Conservation (phyloP, 495 filamentous ascomycete species). For the Neurospora sp. region DNA sequence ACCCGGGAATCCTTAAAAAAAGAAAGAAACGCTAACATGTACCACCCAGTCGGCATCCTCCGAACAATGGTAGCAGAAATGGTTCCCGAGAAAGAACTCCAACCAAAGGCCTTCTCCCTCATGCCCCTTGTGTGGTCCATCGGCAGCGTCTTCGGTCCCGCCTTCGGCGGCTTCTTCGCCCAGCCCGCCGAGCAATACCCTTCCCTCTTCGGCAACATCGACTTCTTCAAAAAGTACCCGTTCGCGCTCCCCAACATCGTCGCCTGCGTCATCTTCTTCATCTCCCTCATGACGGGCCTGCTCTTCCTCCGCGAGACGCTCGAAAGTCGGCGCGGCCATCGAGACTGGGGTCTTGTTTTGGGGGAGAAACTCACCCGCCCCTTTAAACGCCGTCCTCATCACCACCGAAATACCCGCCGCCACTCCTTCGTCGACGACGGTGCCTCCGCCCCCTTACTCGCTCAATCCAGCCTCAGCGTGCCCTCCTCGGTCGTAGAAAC, state of each 20-base stretch:
- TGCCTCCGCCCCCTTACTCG: conserved; percentile 33
- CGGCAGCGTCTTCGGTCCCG: conserved; percentile 80
- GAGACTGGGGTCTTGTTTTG: conserved; percentile 60
- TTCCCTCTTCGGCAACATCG: conserved; percentile 51
- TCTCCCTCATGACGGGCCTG: conserved; percentile 59
- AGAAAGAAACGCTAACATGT: not conserved
- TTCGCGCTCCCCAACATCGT: conserved; percentile 77
- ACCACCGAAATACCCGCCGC: conserved; percentile 16
- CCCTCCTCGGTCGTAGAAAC: not conserved
- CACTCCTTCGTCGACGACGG: conserved; percentile 35
- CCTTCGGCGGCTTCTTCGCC: conserved; percentile 76
- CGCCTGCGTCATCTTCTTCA: conserved; percentile 57
- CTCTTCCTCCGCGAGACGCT: conserved; percentile 76
- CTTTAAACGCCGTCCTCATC: conserved; percentile 18
- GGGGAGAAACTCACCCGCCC: conserved; percentile 43
- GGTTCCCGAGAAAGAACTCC: conserved; percentile 71
- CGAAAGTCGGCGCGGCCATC: conserved; percentile 47
- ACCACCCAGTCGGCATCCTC: conserved; percentile 48
- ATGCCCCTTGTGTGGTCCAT: conserved; percentile 79
- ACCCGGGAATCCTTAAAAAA: not conserved
- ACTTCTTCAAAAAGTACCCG: conserved; percentile 62
- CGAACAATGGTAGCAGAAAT: conserved; percentile 65
- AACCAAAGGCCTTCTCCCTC: conserved; percentile 71
- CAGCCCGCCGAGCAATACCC: conserved; percentile 65
- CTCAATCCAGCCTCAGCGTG: conserved; percentile 14